Conservation (phyloP, 2,329 filamentous ascomycete species). For the Colletotrichum sp. region DNA sequence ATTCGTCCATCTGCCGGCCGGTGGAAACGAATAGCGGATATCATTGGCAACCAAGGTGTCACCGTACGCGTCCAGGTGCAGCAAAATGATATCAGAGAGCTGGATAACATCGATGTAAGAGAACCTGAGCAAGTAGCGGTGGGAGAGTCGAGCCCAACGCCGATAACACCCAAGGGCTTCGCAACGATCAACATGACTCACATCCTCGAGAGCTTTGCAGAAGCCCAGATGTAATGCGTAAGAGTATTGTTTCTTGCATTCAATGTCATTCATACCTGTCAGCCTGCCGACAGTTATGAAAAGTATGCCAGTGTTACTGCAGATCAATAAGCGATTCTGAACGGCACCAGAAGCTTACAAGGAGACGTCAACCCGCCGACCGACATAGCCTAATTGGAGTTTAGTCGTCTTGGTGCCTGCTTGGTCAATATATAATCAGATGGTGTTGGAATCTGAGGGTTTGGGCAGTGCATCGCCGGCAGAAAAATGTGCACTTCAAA, state of each 20-base stretch:
- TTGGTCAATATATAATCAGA: background rate
- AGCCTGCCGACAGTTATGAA: background rate
- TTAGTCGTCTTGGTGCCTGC: background rate
- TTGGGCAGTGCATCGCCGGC: background rate
- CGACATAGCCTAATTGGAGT: background rate
- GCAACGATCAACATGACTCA: background rate
- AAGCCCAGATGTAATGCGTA: background rate
- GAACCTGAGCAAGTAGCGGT: background rate
- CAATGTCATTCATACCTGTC: background rate
- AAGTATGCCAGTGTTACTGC: background rate
- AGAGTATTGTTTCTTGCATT: background rate
- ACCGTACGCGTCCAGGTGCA: background rate
- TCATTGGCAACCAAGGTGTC: background rate
- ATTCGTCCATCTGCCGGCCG: background rate
- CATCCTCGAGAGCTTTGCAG: background rate
- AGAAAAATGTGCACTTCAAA: background rate
- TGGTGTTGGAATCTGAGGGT: background rate
- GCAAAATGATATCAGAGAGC: background rate
- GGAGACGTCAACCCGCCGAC: background rate
- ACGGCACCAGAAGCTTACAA: background rate
- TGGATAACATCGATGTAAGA: background rate
- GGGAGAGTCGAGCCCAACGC: background rate
- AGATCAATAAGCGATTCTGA: accelerated
- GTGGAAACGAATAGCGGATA: background rate
- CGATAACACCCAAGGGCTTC: background rate